These are phyloP conservation scores for Umbilicus rupestris DNA, from an alignment of 164 flowering plant genomes.

Conservation along the genomic window DNA sequence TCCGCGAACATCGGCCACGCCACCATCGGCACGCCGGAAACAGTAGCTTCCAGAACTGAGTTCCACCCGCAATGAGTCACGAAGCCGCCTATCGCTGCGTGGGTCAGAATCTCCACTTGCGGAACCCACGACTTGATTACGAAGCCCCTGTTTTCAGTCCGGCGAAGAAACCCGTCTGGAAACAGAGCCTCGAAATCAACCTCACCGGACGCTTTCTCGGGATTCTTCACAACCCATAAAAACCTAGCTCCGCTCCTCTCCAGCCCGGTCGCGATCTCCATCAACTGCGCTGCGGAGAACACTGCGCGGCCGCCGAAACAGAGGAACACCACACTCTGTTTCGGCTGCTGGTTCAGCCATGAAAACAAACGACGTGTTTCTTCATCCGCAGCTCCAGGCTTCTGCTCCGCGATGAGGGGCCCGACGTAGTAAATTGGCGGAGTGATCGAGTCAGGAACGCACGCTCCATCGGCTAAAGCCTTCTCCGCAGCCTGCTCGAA, in stretches of 20 bases:
- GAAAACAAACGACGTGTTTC: constrained; percentile 14
- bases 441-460: constrained; percentile 15
- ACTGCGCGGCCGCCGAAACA: constrained; percentile 40
- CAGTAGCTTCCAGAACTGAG: constrained; percentile 23
- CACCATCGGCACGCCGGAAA: constrained; percentile 23
- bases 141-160: constrained; percentile 29
- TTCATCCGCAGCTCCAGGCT: background rate
- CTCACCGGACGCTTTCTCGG: constrained; percentile 11
- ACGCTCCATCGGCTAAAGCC: constrained; percentile 19
- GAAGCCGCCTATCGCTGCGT: constrained; percentile 20
- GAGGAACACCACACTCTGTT: constrained; percentile 30
- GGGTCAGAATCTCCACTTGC: constrained; percentile 21
- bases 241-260: constrained; percentile 35
- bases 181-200: constrained; percentile 17
- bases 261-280: constrained; percentile 33
- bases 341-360: constrained; percentile 39
- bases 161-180: constrained; percentile 32
- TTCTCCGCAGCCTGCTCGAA: constrained; percentile 25
- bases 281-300: constrained; percentile 23
- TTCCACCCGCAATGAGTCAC: constrained; percentile 33
- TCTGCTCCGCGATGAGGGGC: constrained; percentile 18
- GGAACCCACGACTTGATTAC: constrained; percentile 42
- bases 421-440: constrained; percentile 34
- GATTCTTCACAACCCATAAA: constrained; percentile 37
- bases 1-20: constrained; percentile 35